These are phyloP conservation scores for Schizothecium vesticola DNA, from an alignment of 495 filamentous ascomycete genomes.

Conservation along the genomic window DNA sequence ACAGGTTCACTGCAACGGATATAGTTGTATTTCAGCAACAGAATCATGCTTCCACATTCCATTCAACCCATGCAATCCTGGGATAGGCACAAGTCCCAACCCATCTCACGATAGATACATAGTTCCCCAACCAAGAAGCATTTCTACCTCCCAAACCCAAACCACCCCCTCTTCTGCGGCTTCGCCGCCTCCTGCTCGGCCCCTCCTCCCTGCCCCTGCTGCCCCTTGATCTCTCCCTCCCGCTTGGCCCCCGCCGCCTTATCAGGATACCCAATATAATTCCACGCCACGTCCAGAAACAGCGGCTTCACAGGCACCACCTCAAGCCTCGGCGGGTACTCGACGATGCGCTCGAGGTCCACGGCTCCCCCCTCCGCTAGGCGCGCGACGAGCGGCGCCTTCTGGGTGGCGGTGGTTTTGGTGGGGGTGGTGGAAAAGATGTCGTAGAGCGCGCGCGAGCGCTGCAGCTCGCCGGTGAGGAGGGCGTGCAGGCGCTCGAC, in stretches of 20 bases:
- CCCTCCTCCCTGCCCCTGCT: constrained; percentile 12
- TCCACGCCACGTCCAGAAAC: constrained; percentile 96
- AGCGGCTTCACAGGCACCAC: constrained; percentile 90
- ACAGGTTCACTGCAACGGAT: neutral
- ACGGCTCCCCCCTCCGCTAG: constrained; percentile 50
- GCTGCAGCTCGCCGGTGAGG: constrained; percentile 63
- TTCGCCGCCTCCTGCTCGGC: constrained; percentile 44
- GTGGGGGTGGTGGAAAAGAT: constrained; percentile 54
- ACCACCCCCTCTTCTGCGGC: constrained; percentile 76
- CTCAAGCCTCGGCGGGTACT: constrained; percentile 76
- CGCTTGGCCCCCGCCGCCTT: constrained; percentile 23
- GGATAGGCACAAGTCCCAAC: too few relatives aligned
- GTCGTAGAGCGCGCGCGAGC: constrained; percentile 76
- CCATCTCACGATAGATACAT: neutral
- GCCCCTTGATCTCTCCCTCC: neutral
- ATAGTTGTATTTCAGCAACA: too few relatives aligned
- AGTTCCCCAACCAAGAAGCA: neutral
- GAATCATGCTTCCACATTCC: neutral
- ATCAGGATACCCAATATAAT: constrained; percentile 92
- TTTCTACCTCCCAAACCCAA: constrained; percentile 72
- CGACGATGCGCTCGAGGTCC: constrained; percentile 73
- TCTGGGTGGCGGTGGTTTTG: constrained; percentile 23
- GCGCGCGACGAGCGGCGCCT: constrained; percentile 57
- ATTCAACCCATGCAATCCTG: neutral
- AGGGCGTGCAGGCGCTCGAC: constrained; percentile 51